Base-by-base conservation (phyloP, 306 rosid species). In the Prinsepia uniflora region DNA sequence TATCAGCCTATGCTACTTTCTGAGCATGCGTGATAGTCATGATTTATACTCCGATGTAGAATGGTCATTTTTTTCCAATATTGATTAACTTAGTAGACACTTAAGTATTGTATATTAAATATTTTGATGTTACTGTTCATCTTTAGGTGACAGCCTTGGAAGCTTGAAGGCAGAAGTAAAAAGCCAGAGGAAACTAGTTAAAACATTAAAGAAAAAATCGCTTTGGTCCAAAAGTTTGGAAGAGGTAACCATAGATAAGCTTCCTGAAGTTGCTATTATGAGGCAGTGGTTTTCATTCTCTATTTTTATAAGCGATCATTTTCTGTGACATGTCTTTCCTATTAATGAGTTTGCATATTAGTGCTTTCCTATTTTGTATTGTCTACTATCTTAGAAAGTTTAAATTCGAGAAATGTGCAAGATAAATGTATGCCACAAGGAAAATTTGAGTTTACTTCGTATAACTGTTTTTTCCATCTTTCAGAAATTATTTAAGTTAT, bases 211-310 rank as follows among this genome's bases (percentile, higher is more conserved):
- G 90, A 91, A 88, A 78, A 91, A 86, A 71, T 88, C 97, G 24
- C 96, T 91, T 57, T 91, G 96, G 97, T 83, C 88, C 64, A 83
- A 86, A 81, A 86, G 89, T 82, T 71, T 88, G 80, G 97, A 91
- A 83, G 97, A 91, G 97, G 97, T 91, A 88, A 81, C 65, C 70
- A 70, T 53, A 57, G 46, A 74, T n/a, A 65, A 34, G 58, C 70
- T 70, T 15, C 72, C 55, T 22, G 64, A 61, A 74, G 63, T 74
- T 80, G 10, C 70, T 70, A 71, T 77, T 67, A 18, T 49, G 6
- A 44, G 54, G 40, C 69, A 43, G 8, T 44, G 34, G 17, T 58
- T 36, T 58, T 8, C 7, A 18, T 53, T 10, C 8, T 49, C 55
- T 53, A n/a, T 53, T 10, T 53, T 53, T 18, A 20, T 30, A 30